Evolutionary conservation across 192 early-diverging fungal genomes (phyloP), one percentile per base, ranked within the genome.

Genomic region (Gonapodya sp.): DNA sequence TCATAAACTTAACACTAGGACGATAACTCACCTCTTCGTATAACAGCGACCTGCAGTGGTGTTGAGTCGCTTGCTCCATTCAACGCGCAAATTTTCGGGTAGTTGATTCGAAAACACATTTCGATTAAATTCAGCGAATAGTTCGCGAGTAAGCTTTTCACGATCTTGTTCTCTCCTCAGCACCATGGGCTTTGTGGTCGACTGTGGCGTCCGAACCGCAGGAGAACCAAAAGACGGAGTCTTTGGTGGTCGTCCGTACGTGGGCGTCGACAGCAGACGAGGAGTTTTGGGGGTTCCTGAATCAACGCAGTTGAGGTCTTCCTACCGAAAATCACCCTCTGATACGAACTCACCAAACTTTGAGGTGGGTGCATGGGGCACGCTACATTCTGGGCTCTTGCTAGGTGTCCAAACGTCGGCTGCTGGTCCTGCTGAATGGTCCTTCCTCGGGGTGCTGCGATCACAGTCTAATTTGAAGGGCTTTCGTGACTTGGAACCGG

Each of bases 41-140:
- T 77, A 34, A 33, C 30, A 32, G 2, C 75, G 75, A 34, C 75
- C 75, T 14, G 75, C 75, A 34, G 75, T 77, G 75, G 75, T 77
- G 75, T 77, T 77, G 8, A 77, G 75, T 33, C 34, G 18, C 8
- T 77, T 77, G 31, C 75, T 77, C 75, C 75, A 77, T 77, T 77
- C 75, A 2, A 77, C 34, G 8, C 30, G 2, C 30, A 77, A 2
- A 18, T 18, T 14, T 18, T 18, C 31, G 8, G 75, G 75, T 14
- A 77, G 75, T 16, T 14, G 8, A 34, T 18, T 14, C 8, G 75
- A 77, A 34, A 77, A 77, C 8, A 77, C 34, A 33, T 34, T 18
- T 8, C 30, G 30, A 33, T 77, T 77, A 33, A 77, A 77, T 77
- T 77, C 75, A 2, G 75, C 75, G 31, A 32, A 77, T 16, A 77